Conservation (phyloP, 805 yeast species). For the Candida fluviatilis region DNA sequence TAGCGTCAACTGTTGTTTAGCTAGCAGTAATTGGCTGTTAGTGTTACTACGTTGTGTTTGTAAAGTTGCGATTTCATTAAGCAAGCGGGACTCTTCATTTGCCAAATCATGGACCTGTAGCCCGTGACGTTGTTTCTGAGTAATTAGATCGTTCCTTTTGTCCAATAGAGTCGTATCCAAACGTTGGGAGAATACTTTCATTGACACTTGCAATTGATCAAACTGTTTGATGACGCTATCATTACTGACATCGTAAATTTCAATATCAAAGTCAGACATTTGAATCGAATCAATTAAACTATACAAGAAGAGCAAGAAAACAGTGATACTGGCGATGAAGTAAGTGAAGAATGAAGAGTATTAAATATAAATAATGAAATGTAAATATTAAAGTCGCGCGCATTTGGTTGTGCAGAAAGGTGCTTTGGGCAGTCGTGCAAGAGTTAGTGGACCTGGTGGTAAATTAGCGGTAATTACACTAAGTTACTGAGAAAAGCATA, state of each 20-base stretch:
- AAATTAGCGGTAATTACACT: too few relatives aligned
- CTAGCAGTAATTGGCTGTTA: constrained; percentile 21
- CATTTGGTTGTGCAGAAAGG: too few relatives aligned
- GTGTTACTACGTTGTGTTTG: too few relatives aligned
- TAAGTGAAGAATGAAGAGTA: too few relatives aligned
- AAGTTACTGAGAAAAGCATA: too few relatives aligned
- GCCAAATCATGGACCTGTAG: constrained; percentile 26
- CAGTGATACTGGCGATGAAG: neutral
- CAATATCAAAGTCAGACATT: constrained; percentile 4
- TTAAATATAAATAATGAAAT: too few relatives aligned
- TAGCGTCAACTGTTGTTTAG: constrained; percentile 19
- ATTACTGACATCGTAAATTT: constrained; percentile 3
- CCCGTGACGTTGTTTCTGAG: constrained; percentile 29
- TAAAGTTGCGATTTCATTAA: constrained; percentile 27
- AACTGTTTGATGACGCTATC: constrained; percentile 24
- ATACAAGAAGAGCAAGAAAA: too few relatives aligned
- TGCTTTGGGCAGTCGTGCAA: too few relatives aligned
- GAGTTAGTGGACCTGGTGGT: too few relatives aligned
- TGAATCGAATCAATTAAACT: too few relatives aligned
- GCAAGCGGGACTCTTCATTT: constrained; percentile 25
- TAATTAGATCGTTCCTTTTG: constrained; percentile 28
- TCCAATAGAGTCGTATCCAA: constrained; percentile 16
- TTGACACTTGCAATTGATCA: constrained; percentile 29
- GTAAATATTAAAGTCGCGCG: constrained; percentile 1
- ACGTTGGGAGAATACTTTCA: constrained; percentile 38